Conservation (phyloP, 495 filamentous ascomycete genomes). For the Tuber umbilicatum region DNA sequence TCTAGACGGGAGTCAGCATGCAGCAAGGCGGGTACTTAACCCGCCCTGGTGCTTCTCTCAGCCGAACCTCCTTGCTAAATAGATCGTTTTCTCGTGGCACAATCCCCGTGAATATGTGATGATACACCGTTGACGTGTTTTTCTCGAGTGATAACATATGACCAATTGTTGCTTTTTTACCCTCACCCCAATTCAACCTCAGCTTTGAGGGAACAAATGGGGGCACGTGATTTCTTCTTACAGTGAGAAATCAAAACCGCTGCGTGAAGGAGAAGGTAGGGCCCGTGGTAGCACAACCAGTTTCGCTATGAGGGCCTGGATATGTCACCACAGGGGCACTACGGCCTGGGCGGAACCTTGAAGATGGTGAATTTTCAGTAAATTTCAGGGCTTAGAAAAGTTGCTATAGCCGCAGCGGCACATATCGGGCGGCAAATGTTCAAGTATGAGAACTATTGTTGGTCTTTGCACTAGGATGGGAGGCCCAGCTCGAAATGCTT, state of each 20-base stretch:
- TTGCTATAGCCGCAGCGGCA: background rate
- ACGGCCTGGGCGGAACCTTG: background rate
- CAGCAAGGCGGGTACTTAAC: background rate
- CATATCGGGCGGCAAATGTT: background rate
- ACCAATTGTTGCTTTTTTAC: accelerated
- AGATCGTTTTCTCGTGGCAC: background rate
- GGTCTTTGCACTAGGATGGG: background rate
- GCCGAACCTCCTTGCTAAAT: background rate
- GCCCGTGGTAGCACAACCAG: background rate
- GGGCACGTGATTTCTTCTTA: background rate
- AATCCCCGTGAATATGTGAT: background rate
- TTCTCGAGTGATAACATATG: background rate
- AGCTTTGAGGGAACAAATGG: background rate
- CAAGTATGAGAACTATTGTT: background rate
- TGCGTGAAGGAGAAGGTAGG: background rate
- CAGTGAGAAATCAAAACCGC: background rate
- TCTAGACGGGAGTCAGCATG: background rate
- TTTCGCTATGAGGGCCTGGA: background rate
- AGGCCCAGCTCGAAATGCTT: background rate
- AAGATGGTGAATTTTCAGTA: background rate
- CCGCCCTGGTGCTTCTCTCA: background rate
- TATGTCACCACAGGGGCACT: background rate
- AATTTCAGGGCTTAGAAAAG: background rate
- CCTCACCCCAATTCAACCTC: background rate
- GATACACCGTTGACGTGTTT: background rate